These are phyloP conservation scores for Ophiocordyceps camponoti-rufipedis DNA, from an alignment of 2,329 filamentous ascomycete species.

Conservation along the genomic window DNA sequence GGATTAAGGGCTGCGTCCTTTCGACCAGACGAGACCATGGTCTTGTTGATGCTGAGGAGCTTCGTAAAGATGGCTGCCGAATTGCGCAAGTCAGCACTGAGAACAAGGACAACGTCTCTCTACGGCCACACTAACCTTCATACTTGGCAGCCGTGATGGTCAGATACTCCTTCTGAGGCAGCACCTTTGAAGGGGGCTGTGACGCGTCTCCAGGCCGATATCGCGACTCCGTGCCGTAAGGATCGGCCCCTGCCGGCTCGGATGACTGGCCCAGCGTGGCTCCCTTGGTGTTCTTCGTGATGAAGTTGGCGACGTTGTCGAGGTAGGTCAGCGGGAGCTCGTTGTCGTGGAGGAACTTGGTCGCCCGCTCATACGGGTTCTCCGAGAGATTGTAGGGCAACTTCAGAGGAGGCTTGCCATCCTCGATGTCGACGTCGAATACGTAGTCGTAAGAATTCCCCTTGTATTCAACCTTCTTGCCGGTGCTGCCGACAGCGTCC, in stretches of 20 bases:
- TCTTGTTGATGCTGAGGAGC: slow-evolving; percentile 54
- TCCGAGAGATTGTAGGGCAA: slow-evolving; percentile 86
- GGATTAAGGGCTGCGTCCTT: slow-evolving; percentile 62
- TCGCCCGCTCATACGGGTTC: slow-evolving; percentile 81
- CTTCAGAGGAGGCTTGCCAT: slow-evolving; percentile 81
- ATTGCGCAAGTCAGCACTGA: slow-evolving; percentile 5
- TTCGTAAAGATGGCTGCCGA: slow-evolving; percentile 53
- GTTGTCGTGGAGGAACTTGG: slow-evolving; percentile 79
- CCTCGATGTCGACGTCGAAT: slow-evolving; percentile 91
- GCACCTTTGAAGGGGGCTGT: slow-evolving; percentile 29
- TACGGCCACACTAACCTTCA: slow-evolving; percentile 21
- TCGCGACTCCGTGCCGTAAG: slow-evolving; percentile 59
- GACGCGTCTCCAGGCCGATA: slow-evolving; percentile 49
- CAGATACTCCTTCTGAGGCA: slow-evolving; percentile 69
- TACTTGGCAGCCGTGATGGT: slow-evolving; percentile 59
- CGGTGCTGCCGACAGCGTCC: slow-evolving; percentile 67
- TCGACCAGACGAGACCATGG: slow-evolving; percentile 49
- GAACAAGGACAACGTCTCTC: too few species aligned
- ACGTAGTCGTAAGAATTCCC: slow-evolving; percentile 91
- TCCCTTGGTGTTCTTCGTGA: slow-evolving; percentile 75
- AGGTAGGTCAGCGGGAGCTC: slow-evolving; percentile 75
- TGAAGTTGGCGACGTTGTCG: slow-evolving; percentile 86
- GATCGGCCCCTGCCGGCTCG: slow-evolving; percentile 39
- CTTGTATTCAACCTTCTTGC: slow-evolving; percentile 56
- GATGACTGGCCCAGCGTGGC: slow-evolving; percentile 55